phyloP scores from a whole-genome alignment of 257 asterid species.

The Jasminum sambac region DNA sequence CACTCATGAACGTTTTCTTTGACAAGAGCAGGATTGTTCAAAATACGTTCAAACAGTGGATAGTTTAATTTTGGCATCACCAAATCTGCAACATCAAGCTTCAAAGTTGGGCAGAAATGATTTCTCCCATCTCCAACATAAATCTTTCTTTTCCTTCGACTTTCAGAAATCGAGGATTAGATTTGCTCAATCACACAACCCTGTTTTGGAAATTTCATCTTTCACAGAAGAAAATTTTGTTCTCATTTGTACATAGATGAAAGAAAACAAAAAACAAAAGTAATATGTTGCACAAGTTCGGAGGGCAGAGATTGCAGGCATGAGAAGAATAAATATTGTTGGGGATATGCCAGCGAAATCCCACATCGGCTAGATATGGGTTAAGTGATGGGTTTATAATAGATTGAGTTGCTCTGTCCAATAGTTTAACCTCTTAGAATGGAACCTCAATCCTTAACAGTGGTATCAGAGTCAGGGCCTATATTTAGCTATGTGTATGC shows the following conservation, averaged over 20 bases:
- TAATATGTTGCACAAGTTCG: conserved; percentile 80
- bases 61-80: conserved; percentile 68
- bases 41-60: conserved; percentile 47
- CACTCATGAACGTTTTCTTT: conserved; percentile 65
- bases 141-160: conserved; percentile 39
- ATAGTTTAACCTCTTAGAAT: too few relatives aligned
- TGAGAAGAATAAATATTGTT: too few relatives aligned
- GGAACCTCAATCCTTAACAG: too few relatives aligned
- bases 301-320: conserved; percentile 71
- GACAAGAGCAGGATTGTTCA: conserved; percentile 40
- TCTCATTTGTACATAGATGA: too few relatives aligned
- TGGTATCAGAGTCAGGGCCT: too few relatives aligned
- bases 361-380: too few relatives aligned
- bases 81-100: conserved; percentile 56
- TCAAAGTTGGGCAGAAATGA: conserved; percentile 74
- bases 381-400: too few relatives aligned
- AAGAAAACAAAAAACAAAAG: neutral
- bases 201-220: conserved; percentile 31
- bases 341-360: too few relatives aligned
- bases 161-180: conserved; percentile 38
- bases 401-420: too few relatives aligned
- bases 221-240: neutral
- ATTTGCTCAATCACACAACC: conserved; percentile 54
- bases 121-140: conserved; percentile 79
- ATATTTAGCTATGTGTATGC: too few relatives aligned